Percentiles rank a stretch among this genome's conserved stretches.
Evolutionary conservation across 2,329 filamentous ascomycete genomes (phyloP).

Genomic region (Cytospora paraplurivora): DNA sequence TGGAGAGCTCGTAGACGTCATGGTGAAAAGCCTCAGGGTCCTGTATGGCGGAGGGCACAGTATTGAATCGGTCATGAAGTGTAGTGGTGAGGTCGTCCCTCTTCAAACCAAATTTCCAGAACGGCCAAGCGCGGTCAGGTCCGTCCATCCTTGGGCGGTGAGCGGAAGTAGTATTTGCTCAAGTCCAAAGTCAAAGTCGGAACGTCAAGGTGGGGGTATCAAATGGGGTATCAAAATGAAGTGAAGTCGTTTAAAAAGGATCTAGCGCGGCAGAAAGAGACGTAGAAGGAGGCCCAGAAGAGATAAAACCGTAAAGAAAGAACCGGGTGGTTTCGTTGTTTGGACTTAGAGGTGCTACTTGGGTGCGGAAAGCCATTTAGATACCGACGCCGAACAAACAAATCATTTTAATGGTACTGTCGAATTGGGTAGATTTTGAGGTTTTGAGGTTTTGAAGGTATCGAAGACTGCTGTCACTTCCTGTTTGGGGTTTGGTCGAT

Average conservation of each 20-base stretch:
- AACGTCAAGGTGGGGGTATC: slow-evolving; percentile 16
- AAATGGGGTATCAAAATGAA: slow-evolving; percentile 28
- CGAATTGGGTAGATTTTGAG: neutral
- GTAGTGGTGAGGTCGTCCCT: slow-evolving; percentile 59
- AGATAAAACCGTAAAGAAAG: slow-evolving; percentile 33
- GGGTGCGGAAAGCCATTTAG: slow-evolving; percentile 40
- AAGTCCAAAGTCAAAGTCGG: slow-evolving; percentile 4
- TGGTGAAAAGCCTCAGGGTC: slow-evolving; percentile 64
- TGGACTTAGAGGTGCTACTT: slow-evolving; percentile 32
- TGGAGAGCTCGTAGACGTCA: slow-evolving; percentile 61
- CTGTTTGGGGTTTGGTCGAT: slow-evolving; percentile 4
- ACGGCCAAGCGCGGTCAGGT: slow-evolving; percentile 55
- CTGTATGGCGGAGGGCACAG: slow-evolving; percentile 56
- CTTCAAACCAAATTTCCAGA: slow-evolving; percentile 66
- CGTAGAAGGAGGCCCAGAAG: slow-evolving; percentile 29
- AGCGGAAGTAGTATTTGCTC: neutral
- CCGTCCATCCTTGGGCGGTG: slow-evolving; percentile 52
- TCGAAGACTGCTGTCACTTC: slow-evolving; percentile 16
- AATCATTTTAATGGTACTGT: slow-evolving; percentile 17
- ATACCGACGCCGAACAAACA: slow-evolving; percentile 9
- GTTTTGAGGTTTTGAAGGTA: slow-evolving; percentile 3
- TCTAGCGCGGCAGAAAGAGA: slow-evolving; percentile 26
- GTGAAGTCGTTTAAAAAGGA: slow-evolving; percentile 21
- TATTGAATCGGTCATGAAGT: slow-evolving; percentile 63
- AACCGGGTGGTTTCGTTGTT: slow-evolving; percentile 29